phyloP scores from a whole-genome alignment of 441 rosid species.

The Aquilaria agallochum region DNA sequence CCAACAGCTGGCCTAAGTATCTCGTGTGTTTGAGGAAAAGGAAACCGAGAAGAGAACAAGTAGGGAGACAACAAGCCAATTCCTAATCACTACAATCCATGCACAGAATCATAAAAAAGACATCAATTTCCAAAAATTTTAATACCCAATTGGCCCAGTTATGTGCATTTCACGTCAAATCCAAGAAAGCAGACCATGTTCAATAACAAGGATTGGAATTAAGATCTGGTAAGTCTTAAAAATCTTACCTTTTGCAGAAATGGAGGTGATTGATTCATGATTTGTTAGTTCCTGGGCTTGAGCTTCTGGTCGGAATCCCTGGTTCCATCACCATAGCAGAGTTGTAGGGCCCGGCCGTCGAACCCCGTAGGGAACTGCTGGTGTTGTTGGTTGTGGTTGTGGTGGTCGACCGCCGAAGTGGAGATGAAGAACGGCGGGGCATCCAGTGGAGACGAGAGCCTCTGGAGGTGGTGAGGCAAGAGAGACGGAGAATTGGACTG shows the following conservation, averaged over 20 bases:
- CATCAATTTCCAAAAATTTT: constrained; percentile 18
- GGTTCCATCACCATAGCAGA: constrained; percentile 69
- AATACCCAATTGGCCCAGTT: constrained; percentile 18
- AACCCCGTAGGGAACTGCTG: constrained; percentile 63
- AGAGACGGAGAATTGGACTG: constrained; percentile 98
- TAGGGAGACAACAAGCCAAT: constrained; percentile 68
- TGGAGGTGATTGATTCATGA: too few species aligned
- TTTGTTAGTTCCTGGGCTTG: constrained; percentile 64
- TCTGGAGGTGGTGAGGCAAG: constrained; percentile 62
- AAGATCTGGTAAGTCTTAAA: background rate
- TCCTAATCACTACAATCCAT: constrained; percentile 43
- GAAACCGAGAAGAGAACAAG: constrained; percentile 65
- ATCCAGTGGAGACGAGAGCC: constrained; percentile 66
- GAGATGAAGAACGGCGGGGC: constrained; percentile 73
- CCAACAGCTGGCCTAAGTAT: constrained; percentile 51
- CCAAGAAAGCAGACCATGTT: too few species aligned
- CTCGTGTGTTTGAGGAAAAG: constrained; percentile 47
- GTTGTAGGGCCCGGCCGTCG: constrained; percentile 59
- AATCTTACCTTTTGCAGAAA: constrained; percentile 24
- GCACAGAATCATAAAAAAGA: constrained; percentile 30
- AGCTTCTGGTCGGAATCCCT: constrained; percentile 73
- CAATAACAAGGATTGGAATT: too few species aligned
- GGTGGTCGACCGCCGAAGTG: constrained; percentile 60
- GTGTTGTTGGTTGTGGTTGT: constrained; percentile 37
- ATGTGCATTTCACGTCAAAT: too few species aligned